Base-by-base conservation (phyloP, 768 basidiomycete genomes). In the Mycena rosella region DNA sequence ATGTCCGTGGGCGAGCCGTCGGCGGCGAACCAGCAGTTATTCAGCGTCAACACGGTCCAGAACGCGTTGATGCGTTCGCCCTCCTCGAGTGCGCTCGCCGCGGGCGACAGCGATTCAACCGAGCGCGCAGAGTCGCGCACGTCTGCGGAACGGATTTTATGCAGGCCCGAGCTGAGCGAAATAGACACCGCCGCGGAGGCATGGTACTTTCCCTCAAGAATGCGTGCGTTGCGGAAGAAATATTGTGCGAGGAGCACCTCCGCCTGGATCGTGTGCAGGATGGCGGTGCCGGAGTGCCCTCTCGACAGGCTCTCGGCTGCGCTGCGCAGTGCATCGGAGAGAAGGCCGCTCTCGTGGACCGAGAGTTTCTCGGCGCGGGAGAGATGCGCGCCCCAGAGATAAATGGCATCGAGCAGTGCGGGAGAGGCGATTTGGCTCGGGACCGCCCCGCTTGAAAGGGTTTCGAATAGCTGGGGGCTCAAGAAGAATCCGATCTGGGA, bases 11-110 rank as follows among this genome's bases (percentile, higher is more conserved):
- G 68, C 18, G 73, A 70, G 42, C 63, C 38, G 15, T 62, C 55
- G 10, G 67, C 63, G 20, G 60, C 64, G 13, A 68, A 60, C 58
- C 69, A 49, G 30, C 57, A 61, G 22, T 68, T 60, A 8, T 62
- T 60, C 15, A 73, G 24, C 14, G 65, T 61, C 9, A 73, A 49
- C n/a, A 71, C 73, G 1, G 67, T 36, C 74, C 74, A 75, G 48
- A 75, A 75, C 15, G 67, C 70, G 32, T 67, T 69, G 40, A 75
- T 71, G 7, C 71, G 60, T 38, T 75, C 72, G 1, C 71, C 71
- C 55, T 75, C 71, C 38, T 73, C 71, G 3, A 69, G 32, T 1
- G 63, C 40, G 30, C 34, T 62, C 29, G 42, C 17, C 42, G 57
- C 32, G 34, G 67, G 47, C 27, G 58, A 20, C 32, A 62, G 49